Percentiles rank a stretch among this genome's conserved stretches.
phyloP scores from a whole-genome alignment of 768 basidiomycete genomes.

The Nevesoporus exiguus region DNA sequence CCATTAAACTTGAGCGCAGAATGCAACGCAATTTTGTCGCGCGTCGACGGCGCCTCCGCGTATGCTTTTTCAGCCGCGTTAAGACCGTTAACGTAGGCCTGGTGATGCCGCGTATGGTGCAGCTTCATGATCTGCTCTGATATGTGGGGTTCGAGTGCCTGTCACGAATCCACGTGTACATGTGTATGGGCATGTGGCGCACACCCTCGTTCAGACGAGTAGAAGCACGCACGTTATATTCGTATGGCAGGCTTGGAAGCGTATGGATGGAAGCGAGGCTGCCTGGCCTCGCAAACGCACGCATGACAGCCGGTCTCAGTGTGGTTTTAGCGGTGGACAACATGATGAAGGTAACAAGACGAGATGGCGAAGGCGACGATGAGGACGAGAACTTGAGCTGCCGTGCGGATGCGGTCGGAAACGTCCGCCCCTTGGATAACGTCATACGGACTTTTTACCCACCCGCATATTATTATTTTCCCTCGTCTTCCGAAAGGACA shows the following conservation, averaged over 20 bases:
- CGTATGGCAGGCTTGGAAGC: constrained; percentile 76
- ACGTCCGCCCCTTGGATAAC: neutral
- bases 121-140: constrained; percentile 90
- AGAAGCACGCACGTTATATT: constrained; percentile 60
- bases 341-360: constrained; percentile 32
- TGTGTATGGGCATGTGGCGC: neutral
- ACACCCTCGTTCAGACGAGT: neutral
- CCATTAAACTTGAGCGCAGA: constrained; percentile 96
- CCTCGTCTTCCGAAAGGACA: neutral
- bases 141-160: constrained; percentile 93
- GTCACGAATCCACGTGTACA: neutral
- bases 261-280: constrained; percentile 56
- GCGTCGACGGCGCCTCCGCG: constrained; percentile 57
- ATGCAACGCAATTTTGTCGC: constrained; percentile 81
- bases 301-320: constrained; percentile 43
- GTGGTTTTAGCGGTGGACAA: constrained; percentile 44
- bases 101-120: constrained; percentile 90
- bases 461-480: too few relatives aligned
- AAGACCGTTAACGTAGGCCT: constrained; percentile 90
- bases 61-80: constrained; percentile 92
- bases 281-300: constrained; percentile 42
- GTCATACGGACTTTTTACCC: too few relatives aligned
- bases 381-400: neutral
- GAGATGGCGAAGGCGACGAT: neutral
- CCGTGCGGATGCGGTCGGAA: neutral